Evolutionary conservation across 2,329 filamentous ascomycete species (phyloP), one percentile per base, ranked within the genome.

Genomic region (Curvularia spicifera): DNA sequence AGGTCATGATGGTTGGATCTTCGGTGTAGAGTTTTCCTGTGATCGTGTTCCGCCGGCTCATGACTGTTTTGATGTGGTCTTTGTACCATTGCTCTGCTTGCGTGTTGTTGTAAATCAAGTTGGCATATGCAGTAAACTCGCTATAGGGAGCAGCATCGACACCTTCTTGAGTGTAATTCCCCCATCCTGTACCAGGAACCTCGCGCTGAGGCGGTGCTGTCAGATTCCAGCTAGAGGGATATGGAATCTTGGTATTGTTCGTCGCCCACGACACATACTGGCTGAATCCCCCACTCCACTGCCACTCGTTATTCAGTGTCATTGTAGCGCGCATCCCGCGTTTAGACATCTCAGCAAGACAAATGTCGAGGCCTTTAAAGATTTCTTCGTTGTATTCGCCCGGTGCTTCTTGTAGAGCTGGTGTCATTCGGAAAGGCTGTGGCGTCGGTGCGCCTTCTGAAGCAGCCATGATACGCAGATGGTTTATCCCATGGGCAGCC

Each of bases 251-350:
- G 6, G 64, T 61, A 53, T 78, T 69, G 59, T 77, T 71, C 15
- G 64, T 69, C 4, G 76, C 74, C 76, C 76, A 78, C 1, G 67
- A 73, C 1, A 78, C 73, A 53, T 74, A 78, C 51, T 78, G 76
- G 2, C 67, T 72, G 35, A 78, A 78, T 0, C 76, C 76, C 7
- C 76, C 76, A 15, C 63, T 69, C 76, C 76, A 78, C 51, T 78
- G 76, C 76, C 76, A 78, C 60, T 78, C 71, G 44, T 78, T 72
- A 7, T 66, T 70, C 3, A 78, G 60, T 0, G 76, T 78, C 76
- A 78, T 78, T 12, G 76, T 78, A 20, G 76, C 76, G 20, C 76
- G 68, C 71, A 78, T 78, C 5, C 76, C 76, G 7, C 76, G 65
- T 56, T 75, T 75, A 7, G 69, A 69, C 72, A 78, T 77, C 56